Percentiles rank a stretch among this genome's conserved stretches.
phyloP scores from a whole-genome alignment of 371 early-diverging fungal genomes.

The Scutellospora calospora region DNA sequence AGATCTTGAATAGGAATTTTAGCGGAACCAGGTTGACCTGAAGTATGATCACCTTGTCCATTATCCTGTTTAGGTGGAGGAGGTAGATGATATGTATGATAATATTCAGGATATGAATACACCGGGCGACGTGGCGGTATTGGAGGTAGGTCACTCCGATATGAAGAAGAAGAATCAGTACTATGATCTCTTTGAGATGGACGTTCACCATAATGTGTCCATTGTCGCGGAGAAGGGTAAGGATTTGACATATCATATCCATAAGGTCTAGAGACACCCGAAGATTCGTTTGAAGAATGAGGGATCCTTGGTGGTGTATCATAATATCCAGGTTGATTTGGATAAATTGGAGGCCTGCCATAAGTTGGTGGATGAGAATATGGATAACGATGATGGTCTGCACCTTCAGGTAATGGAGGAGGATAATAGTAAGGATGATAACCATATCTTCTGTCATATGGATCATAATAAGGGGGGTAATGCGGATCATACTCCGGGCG shows the following conservation, averaged over 20 bases:
- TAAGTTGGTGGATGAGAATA: constrained; percentile 17
- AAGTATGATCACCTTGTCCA: neutral
- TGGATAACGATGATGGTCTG: constrained; percentile 38
- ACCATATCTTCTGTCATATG: constrained; percentile 37
- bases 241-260: constrained; percentile 35
- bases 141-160: neutral
- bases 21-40: neutral
- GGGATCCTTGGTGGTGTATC: neutral
- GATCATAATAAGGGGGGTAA: constrained; percentile 43
- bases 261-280: constrained; percentile 17
- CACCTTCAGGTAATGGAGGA: constrained; percentile 11
- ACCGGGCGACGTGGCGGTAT: constrained; percentile 21
- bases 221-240: constrained; percentile 27
- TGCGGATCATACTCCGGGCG: constrained; percentile 37
- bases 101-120: constrained; percentile 41
- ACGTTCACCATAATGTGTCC: constrained; percentile 41
- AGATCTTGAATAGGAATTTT: constrained; percentile 38
- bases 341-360: constrained; percentile 40
- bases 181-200: neutral
- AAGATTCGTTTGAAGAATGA: neutral
- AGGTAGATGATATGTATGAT: constrained; percentile 1
- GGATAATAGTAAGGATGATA: constrained; percentile 41
- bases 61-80: constrained; percentile 5
- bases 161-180: constrained; percentile 9
- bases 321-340: constrained; percentile 39